phyloP scores from a whole-genome alignment of 1,284 basidiomycete genomes.

The Sutorius eximius region DNA sequence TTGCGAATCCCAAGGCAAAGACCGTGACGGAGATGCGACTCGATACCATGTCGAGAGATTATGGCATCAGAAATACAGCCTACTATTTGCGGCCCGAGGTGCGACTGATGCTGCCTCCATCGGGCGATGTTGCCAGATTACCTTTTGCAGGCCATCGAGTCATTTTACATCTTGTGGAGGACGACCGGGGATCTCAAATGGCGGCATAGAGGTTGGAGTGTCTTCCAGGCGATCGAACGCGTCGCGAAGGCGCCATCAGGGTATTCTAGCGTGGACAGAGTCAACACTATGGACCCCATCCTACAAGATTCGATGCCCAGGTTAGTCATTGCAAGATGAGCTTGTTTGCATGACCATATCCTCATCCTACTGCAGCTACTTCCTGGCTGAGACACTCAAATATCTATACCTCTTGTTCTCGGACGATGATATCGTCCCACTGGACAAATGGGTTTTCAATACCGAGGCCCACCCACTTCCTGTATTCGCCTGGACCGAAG shows the following conservation, averaged over 20 bases:
- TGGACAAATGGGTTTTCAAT: constrained; percentile 81
- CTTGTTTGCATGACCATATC: neutral
- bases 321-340: constrained; percentile 35
- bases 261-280: constrained; percentile 56
- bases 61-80: constrained; percentile 37
- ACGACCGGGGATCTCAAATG: constrained; percentile 67
- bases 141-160: constrained; percentile 58
- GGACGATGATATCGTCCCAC: constrained; percentile 57
- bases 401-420: constrained; percentile 66
- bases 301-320: constrained; percentile 66
- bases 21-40: constrained; percentile 24
- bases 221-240: constrained; percentile 71
- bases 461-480: constrained; percentile 84
- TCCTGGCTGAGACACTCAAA: constrained; percentile 72
- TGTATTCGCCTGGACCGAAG: constrained; percentile 63
- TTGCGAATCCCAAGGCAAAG: constrained; percentile 23
- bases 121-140: neutral
- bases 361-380: constrained; percentile 47
- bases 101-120: constrained; percentile 9
- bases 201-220: constrained; percentile 75
- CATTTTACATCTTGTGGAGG: constrained; percentile 69
- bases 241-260: constrained; percentile 54
- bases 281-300: constrained; percentile 41
- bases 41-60: constrained; percentile 40
- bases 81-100: constrained; percentile 71